Evolutionary conservation across 805 yeast species (phyloP).

Genomic region (Zygoascus ofunaensis): DNA sequence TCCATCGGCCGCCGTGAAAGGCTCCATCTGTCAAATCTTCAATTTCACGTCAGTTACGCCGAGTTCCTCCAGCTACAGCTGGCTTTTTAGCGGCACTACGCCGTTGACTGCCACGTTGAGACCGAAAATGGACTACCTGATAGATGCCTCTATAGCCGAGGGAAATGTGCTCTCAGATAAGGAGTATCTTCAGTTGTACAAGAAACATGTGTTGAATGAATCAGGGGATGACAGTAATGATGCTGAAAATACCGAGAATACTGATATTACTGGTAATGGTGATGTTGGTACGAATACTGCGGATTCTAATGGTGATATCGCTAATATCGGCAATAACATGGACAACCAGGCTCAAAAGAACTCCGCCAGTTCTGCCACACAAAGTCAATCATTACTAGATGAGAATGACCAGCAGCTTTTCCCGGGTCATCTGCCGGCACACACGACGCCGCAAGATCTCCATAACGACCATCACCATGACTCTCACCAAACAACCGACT

Average conservation of each 20-base stretch:
- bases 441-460: no score
- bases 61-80: background rate
- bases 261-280: no score
- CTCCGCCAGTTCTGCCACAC: background rate
- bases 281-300: no score
- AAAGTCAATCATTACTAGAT: background rate
- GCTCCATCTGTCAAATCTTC: background rate
- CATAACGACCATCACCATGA: no score
- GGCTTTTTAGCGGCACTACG: background rate
- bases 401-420: background rate
- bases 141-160: background rate
- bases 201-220: background rate
- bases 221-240: no score
- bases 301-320: background rate
- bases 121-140: background rate
- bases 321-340: background rate
- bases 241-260: no score
- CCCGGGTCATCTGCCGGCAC: background rate
- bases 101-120: background rate
- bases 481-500: no score
- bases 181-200: background rate
- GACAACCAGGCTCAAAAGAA: no score
- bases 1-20: slow-evolving; percentile 14
- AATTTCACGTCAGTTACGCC: background rate
- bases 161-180: background rate